Conservation (phyloP, 2,329 filamentous ascomycete genomes). For the Monosporascus sp. region DNA sequence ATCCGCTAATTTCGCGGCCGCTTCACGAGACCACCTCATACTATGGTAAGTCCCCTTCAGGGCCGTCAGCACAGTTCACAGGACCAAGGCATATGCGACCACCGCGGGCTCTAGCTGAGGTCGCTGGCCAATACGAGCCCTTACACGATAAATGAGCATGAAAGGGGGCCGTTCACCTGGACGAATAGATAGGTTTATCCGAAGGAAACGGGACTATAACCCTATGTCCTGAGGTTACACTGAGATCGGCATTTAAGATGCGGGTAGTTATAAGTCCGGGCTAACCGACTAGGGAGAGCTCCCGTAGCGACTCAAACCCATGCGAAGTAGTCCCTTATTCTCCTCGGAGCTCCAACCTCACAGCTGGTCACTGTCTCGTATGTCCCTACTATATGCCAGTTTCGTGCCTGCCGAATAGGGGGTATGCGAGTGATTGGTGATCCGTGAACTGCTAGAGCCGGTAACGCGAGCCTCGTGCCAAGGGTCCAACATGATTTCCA, state of each 20-base stretch:
- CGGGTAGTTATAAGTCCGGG: slow-evolving; percentile 1
- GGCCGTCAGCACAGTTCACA: background rate
- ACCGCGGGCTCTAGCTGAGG: background rate
- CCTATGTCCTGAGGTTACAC: slow-evolving; percentile 13
- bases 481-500: slow-evolving; percentile 1
- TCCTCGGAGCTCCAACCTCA: too few species aligned
- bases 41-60: too few species aligned
- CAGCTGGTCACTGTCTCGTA: background rate
- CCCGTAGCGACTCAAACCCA: background rate
- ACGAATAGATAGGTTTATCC: slow-evolving; percentile 49
- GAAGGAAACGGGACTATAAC: slow-evolving; percentile 35
- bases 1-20: background rate
- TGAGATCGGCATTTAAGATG: slow-evolving; percentile 15
- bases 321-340: too few species aligned
- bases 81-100: background rate
- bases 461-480: slow-evolving; percentile 4
- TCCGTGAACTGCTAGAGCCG: background rate
- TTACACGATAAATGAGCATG: background rate
- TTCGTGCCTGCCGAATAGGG: background rate
- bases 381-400: background rate
- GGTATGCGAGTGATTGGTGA: background rate
- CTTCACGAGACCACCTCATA: background rate
- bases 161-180: slow-evolving; percentile 55
- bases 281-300: slow-evolving; percentile 9
- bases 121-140: background rate